These are phyloP conservation scores for Trichoderma atroviride DNA, from an alignment of 2,329 filamentous ascomycete species.

Conservation along the genomic window DNA sequence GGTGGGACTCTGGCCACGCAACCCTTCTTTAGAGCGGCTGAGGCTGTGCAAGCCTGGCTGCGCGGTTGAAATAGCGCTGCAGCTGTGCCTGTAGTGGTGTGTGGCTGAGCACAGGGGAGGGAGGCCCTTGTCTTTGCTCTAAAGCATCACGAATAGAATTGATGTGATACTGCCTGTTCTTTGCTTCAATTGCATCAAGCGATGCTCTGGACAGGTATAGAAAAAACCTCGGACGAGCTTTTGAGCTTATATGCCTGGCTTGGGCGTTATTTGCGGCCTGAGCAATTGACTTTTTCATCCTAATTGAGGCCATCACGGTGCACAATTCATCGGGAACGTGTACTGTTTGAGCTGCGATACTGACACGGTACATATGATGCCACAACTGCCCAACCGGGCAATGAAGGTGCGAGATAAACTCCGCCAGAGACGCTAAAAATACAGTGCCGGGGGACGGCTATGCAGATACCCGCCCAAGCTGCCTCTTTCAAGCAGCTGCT, in stretches of 20 bases:
- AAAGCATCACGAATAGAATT: neutral
- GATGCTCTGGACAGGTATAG: neutral
- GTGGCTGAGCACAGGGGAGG: slow-evolving; percentile 8
- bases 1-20: slow-evolving; percentile 8
- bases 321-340: neutral
- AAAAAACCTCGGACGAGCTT: neutral
- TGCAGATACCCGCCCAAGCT: slow-evolving; percentile 9
- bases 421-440: neutral
- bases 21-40: slow-evolving; percentile 1
- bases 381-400: neutral
- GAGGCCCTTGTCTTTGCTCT: neutral
- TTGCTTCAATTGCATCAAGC: neutral
- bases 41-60: slow-evolving; percentile 16
- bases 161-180: neutral
- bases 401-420: neutral
- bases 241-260: neutral
- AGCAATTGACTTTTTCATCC: neutral
- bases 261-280: neutral
- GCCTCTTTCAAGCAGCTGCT: neutral
- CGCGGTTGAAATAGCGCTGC: neutral
- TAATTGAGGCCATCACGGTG: neutral
- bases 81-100: neutral
- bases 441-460: slow-evolving; percentile 13
- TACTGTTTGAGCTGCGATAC: neutral
- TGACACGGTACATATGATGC: neutral